A percentile compares a stretch with the other conserved stretches of the same genome.
Evolutionary conservation across 257 asterid species (phyloP).

Genomic region (Eucommia ulmoides): DNA sequence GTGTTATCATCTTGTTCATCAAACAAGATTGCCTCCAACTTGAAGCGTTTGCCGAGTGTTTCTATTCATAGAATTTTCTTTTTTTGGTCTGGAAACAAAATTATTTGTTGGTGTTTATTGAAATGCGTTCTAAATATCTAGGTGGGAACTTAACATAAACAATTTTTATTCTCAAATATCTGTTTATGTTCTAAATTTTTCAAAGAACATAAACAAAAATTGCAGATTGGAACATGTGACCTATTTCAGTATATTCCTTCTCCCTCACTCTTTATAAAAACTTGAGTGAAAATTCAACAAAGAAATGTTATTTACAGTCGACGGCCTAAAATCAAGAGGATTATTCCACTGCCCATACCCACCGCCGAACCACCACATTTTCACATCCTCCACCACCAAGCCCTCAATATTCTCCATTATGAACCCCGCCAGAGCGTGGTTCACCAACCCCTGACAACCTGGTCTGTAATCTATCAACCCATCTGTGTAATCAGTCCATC

Average conservation of each 20-base stretch:
- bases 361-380: slow-evolving; percentile 60
- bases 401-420: slow-evolving; percentile 88
- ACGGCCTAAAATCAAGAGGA: slow-evolving; percentile 77
- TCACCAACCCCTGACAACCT: slow-evolving; percentile 76
- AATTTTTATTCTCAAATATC: too few relatives aligned
- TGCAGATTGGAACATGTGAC: not conserved
- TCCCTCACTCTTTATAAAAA: slow-evolving; percentile 17
- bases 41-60: too few relatives aligned
- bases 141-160: too few relatives aligned
- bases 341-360: slow-evolving; percentile 46
- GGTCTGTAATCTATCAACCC: slow-evolving; percentile 82
- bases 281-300: slow-evolving; percentile 55
- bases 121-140: too few relatives aligned
- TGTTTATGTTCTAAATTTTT: too few relatives aligned
- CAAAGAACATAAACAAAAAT: too few relatives aligned
- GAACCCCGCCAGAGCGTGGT: slow-evolving; percentile 71
- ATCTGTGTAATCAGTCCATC: slow-evolving; percentile 67
- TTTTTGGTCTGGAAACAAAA: too few relatives aligned
- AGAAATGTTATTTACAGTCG: slow-evolving; percentile 64
- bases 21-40: too few relatives aligned
- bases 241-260: not conserved
- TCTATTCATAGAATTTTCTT: too few relatives aligned
- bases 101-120: too few relatives aligned
- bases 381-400: slow-evolving; percentile 43
- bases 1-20: too few relatives aligned